phyloP scores from a whole-genome alignment of 345 rosid genomes.

The Hirschfeldia incana region DNA sequence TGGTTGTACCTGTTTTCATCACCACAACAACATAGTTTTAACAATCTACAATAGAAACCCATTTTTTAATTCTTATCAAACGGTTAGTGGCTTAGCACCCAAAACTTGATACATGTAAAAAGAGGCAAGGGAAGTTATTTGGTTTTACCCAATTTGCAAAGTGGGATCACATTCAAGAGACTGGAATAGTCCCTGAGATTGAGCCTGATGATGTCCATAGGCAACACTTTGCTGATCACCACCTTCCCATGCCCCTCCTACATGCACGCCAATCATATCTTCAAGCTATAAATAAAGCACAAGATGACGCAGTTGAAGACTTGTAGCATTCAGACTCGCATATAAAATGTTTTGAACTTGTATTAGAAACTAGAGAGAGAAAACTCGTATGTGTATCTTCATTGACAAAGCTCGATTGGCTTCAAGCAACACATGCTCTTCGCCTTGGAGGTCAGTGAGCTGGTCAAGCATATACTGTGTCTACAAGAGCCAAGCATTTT shows the following conservation, averaged over 20 bases:
- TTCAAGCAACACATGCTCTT: slow-evolving; percentile 83
- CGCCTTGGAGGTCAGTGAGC: slow-evolving; percentile 84
- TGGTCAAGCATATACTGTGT: slow-evolving; percentile 95
- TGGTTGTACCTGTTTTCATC: slow-evolving; percentile 54
- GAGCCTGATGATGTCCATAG: slow-evolving; percentile 65
- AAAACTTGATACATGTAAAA: no score
- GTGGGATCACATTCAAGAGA: slow-evolving; percentile 91
- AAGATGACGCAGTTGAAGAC: no score
- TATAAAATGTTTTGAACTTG: no score
- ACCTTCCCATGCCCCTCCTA: slow-evolving; percentile 74
- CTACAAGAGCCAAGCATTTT: slow-evolving; percentile 45
- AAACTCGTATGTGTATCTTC: slow-evolving; percentile 79
- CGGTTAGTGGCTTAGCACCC: no score
- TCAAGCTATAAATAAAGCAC: slow-evolving; percentile 60
- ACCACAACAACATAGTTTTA: slow-evolving; percentile 15
- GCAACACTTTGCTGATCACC: slow-evolving; percentile 60
- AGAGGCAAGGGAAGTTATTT: not conserved
- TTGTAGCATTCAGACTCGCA: not conserved
- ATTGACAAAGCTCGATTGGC: slow-evolving; percentile 80
- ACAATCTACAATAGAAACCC: no score
- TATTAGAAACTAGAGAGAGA: no score
- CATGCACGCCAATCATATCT: slow-evolving; percentile 63
- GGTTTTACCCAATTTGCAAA: slow-evolving; percentile 82
- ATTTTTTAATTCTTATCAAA: no score
- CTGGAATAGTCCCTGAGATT: slow-evolving; percentile 71